A percentile compares a stretch with the other conserved stretches of the same genome.
Conservation (phyloP, 805 yeast genomes). For the Wickerhamiella vanderwaltii region DNA sequence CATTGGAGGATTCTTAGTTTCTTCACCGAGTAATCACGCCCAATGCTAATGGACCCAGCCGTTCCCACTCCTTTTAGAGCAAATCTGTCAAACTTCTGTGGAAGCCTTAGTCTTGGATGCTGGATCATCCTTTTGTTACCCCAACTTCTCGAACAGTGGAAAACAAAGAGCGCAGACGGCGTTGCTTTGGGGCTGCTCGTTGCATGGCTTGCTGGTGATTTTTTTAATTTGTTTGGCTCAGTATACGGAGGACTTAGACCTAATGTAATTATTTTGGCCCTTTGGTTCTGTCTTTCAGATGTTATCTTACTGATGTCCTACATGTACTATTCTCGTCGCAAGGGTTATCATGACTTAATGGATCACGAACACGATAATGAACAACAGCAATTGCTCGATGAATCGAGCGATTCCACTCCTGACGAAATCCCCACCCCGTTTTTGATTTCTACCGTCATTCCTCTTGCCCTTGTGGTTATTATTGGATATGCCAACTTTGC, state of each 20-base stretch:
- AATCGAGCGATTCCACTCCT: slow-evolving; percentile 7
- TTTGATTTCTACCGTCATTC: slow-evolving; percentile 36
- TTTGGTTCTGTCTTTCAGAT: slow-evolving; percentile 71
- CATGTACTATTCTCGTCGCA: slow-evolving; percentile 36
- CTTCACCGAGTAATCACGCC: too few relatives aligned
- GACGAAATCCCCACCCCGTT: slow-evolving; percentile 14
- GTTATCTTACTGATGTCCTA: slow-evolving; percentile 44
- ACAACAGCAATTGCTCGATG: slow-evolving; percentile 19
- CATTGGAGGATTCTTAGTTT: too few relatives aligned
- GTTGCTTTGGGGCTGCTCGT: slow-evolving; percentile 54
- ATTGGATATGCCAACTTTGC: slow-evolving; percentile 55
- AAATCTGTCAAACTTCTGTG: slow-evolving; percentile 49
- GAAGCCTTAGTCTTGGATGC: slow-evolving; percentile 61
- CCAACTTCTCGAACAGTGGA: slow-evolving; percentile 71
- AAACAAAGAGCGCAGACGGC: slow-evolving; percentile 60
- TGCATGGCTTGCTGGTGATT: slow-evolving; percentile 63
- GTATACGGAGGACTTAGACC: slow-evolving; percentile 60
- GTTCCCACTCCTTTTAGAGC: slow-evolving; percentile 27
- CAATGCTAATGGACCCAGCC: slow-evolving; percentile 4
- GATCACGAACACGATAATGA: slow-evolving; percentile 2
- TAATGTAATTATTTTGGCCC: slow-evolving; percentile 54
- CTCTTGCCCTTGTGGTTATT: slow-evolving; percentile 46
- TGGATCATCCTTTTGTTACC: slow-evolving; percentile 70
- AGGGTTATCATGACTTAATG: slow-evolving; percentile 7
- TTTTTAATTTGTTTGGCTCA: slow-evolving; percentile 55